Conservation (phyloP, 2,329 filamentous ascomycete species). For the Diatrype stigma region DNA sequence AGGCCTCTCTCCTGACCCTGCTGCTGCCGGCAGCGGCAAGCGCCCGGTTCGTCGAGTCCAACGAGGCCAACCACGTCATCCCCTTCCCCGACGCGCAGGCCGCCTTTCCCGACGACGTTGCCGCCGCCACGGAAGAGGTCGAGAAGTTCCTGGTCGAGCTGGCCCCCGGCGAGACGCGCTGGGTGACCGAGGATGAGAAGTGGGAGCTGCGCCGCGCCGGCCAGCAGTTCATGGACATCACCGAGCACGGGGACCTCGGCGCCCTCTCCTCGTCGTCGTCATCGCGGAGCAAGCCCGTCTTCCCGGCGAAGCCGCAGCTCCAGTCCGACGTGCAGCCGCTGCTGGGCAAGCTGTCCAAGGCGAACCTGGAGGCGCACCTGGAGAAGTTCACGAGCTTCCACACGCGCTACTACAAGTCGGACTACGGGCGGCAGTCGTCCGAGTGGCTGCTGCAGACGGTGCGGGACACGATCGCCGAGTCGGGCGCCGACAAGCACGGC, state of each 20-base stretch:
- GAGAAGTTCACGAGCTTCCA: slow-evolving; percentile 75
- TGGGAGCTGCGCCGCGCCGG: slow-evolving; percentile 82
- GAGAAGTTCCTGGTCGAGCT: slow-evolving; percentile 77
- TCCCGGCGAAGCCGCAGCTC: slow-evolving; percentile 62
- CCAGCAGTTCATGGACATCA: slow-evolving; percentile 92
- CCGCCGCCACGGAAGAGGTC: too few relatives aligned
- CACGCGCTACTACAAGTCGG: slow-evolving; percentile 77
- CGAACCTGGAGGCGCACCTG: slow-evolving; percentile 72
- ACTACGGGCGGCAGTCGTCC: slow-evolving; percentile 77
- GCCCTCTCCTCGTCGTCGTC: slow-evolving; percentile 25
- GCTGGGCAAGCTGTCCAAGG: slow-evolving; percentile 65
- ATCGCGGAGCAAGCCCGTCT: slow-evolving; percentile 49
- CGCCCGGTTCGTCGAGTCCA: slow-evolving; percentile 53
- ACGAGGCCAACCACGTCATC: slow-evolving; percentile 47
- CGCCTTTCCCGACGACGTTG: too few relatives aligned
- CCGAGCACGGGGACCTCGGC: slow-evolving; percentile 65
- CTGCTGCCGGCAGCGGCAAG: slow-evolving; percentile 48
- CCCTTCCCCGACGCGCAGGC: slow-evolving; percentile 40
- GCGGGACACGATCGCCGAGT: slow-evolving; percentile 63
- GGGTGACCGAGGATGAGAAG: slow-evolving; percentile 93
- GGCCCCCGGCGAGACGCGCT: slow-evolving; percentile 74
- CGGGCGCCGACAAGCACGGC: slow-evolving; percentile 62
- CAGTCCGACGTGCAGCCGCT: slow-evolving; percentile 65
- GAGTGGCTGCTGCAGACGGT: slow-evolving; percentile 81
- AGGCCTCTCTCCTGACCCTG: slow-evolving; percentile 49